Base-by-base conservation (phyloP, 352 stramenopile species). In the Pythium graminicola region DNA sequence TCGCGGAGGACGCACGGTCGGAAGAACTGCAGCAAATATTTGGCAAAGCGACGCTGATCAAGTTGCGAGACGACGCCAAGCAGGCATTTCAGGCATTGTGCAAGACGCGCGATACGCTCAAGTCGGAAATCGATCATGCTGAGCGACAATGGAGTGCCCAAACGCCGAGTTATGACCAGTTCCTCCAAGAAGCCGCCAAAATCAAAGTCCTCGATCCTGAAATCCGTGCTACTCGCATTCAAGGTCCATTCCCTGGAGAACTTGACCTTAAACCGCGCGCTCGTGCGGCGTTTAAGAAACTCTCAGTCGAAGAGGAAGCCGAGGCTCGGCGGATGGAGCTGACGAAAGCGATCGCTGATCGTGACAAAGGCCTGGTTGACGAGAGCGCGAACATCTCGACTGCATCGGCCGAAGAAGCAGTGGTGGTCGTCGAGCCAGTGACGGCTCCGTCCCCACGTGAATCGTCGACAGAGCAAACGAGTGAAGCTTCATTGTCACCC, bases 291-390 rank as follows among this genome's bases (percentile, higher is more conserved):
- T 88, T 88, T 62, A 89, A 89, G 40, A 91, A 91, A 40, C 58
- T 91, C 19, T 91, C 80, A n/a, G 77, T 85, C 0, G 77, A 91
- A 26, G 80, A 91, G 61, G 80, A 91, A 50, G 75, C 76, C 0
- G 51, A 83, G 40, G 80, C 74, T n/a, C 48, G 80, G 14, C 73
- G 72, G 23, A 19, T 46, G 9, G 80, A 91, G 50, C 65, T 91
- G 14, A 78, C 75, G 31, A 62, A 56, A 20, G 80, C 80, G 20
- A 89, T 91, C 17, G 80, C 80, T 0, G 69, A 76, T 31, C 71
- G 80, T 1, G 66, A 67, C 35, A 82, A 71, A 36, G 77, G 77
- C 28, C 77, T 86, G 6, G 63, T 36, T 10, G 58, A 65, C 20
- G 52, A 53, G 8, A 57, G n/a, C 19, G 48, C 40, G 13, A 47